Percentiles rank a stretch among this genome's conserved stretches.
These are phyloP conservation scores for Flaveria robusta DNA, from an alignment of 129 eudicot genomes.

Conservation along the genomic window DNA sequence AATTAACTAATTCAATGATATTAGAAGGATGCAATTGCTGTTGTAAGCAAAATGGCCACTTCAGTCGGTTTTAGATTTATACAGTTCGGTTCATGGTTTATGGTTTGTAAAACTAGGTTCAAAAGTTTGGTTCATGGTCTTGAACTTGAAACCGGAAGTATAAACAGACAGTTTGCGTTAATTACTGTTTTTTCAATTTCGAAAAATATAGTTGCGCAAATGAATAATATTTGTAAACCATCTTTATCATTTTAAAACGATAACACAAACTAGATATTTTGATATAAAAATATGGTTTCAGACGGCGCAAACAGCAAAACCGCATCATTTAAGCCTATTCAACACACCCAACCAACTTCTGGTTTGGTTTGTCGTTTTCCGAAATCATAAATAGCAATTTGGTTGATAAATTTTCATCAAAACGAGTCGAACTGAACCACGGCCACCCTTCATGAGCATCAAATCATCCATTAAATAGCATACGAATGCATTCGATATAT, in stretches of 20 bases:
- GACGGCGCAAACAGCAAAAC: no score
- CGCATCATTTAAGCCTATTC: no score
- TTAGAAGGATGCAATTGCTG: background rate
- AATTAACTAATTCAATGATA: background rate
- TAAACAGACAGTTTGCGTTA: background rate
- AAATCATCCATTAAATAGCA: constrained; percentile 12
- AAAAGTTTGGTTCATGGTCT: background rate
- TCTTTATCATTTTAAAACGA: no score
- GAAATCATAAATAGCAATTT: background rate
- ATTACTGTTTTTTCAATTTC: background rate
- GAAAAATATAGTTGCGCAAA: no score
- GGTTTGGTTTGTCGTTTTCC: background rate
- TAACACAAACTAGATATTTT: no score
- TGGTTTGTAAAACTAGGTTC: background rate
- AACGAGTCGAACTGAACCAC: background rate
- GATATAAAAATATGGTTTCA: no score
- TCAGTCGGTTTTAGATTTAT: background rate
- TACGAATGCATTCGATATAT: constrained; percentile 9
- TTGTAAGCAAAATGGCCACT: background rate
- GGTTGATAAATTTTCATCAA: background rate
- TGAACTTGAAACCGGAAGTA: background rate
- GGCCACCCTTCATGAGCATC: background rate
- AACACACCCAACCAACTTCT: no score
- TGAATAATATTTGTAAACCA: no score
- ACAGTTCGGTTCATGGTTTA: background rate